Base-by-base conservation (phyloP, 129 eudicot species). In the Helichrysum umbraculigerum region DNA sequence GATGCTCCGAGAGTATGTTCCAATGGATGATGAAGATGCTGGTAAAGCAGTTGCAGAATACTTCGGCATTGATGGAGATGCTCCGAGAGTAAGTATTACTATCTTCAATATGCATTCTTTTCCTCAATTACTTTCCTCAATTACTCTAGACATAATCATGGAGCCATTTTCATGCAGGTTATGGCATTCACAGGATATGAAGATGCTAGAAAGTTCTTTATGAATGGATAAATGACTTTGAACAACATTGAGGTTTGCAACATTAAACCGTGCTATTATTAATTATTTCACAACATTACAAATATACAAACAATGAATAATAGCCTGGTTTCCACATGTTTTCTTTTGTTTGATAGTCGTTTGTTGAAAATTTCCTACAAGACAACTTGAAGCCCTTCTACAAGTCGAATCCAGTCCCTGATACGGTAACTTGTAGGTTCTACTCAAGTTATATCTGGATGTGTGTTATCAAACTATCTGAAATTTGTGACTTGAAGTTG, bases 301-400 rank as follows among this genome's bases (percentile, higher is more conserved):
- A 41, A 50, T 32, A 4, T 65, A 35, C 4, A 29, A 54, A 50
- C 10, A 33, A 62, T 71, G 39, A 54, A 52, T 39, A 22, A 37
- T 68, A 68, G 56, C 33, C 47, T n/a, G 61, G 21, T 12, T 65
- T 50, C 22, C 41, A 21, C 10, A 54, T 32, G 32, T 50, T 75
- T 74, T 41, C 47, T 71, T 63, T 76, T 44, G 39, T 32, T 57
- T 16, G 57, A 35, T 5, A 35, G 97, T 83, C 72, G 42, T 89
- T 95, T 74, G 90, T 83, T 20, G 88, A 83, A 73, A 76, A 85
- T 52, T 89, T 95, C 68, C 22, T 95, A 16, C 89, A 85, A 77
- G 99, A 86, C 84, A 89, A 89, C 81, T 94, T 95, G 32, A 87
- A 95, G 74, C 96, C 97, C 60, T 95, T 91, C 79, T 89, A 83